Percentiles rank a stretch among this genome's conserved stretches.
Conservation (phyloP, 768 basidiomycete genomes). For the Auriscalpium vulgare region DNA sequence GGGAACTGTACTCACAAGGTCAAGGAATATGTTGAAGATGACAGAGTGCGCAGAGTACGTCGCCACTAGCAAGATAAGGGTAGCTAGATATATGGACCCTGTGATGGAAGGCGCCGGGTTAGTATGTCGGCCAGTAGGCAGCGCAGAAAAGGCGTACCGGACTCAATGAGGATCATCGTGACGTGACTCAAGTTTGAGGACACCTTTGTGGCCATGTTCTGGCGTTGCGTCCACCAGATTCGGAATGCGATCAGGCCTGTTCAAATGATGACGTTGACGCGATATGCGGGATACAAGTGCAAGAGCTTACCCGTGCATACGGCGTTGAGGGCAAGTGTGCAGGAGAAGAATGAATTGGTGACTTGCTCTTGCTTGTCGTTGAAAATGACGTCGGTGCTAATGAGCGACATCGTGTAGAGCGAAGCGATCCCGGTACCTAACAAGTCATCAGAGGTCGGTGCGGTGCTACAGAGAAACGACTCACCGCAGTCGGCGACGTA, state of each 20-base stretch:
- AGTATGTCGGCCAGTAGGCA: neutral
- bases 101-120: neutral
- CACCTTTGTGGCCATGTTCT: neutral
- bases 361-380: neutral
- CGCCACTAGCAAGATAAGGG: neutral
- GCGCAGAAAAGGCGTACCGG: neutral
- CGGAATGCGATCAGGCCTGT: neutral
- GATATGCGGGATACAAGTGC: neutral
- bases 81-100: neutral
- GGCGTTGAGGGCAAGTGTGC: neutral
- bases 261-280: neutral
- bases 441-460: neutral
- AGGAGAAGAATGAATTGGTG: neutral
- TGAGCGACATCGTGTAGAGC: neutral
- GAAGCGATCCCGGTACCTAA: neutral
- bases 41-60: neutral
- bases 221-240: neutral
- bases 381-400: neutral
- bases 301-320: neutral
- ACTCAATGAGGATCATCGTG: neutral
- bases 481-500: neutral
- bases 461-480: neutral
- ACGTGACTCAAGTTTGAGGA: neutral
- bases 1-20: neutral
- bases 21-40: neutral